Evolutionary conservation across 2,329 filamentous ascomycete species (phyloP).

Genomic region (Exophiala spinifera): DNA sequence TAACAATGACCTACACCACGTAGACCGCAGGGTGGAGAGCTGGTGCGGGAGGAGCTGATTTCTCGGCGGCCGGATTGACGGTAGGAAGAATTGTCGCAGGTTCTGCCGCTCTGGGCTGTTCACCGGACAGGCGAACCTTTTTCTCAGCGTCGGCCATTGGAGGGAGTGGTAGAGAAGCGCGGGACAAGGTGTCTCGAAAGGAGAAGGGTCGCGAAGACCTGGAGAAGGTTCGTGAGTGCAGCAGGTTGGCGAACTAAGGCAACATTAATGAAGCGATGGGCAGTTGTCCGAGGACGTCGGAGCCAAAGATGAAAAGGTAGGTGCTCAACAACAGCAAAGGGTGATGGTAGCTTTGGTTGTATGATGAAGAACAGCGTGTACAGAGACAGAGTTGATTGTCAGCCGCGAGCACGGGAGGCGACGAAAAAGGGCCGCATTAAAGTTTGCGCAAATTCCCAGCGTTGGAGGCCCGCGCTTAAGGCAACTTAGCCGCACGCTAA

Average conservation of each 20-base stretch:
- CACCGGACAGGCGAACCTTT: slow-evolving; percentile 80
- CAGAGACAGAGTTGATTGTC: neutral
- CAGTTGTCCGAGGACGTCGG: neutral
- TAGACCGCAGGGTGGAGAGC: slow-evolving; percentile 80
- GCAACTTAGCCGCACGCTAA: neutral
- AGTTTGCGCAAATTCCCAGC: neutral
- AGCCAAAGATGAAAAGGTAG: neutral
- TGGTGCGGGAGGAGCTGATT: slow-evolving; percentile 61
- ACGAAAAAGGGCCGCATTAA: neutral
- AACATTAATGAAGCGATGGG: slow-evolving; percentile 11
- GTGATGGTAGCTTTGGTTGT: neutral
- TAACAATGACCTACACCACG: slow-evolving; percentile 55
- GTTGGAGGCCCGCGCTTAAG: neutral
- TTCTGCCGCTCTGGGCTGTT: slow-evolving; percentile 57
- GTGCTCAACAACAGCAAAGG: neutral
- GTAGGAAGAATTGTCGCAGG: slow-evolving; percentile 63
- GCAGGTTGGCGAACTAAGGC: slow-evolving; percentile 17
- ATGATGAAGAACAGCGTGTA: neutral
- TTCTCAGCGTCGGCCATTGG: slow-evolving; percentile 67
- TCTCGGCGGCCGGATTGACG: slow-evolving; percentile 71
- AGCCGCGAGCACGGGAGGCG: neutral
- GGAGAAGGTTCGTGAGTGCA: slow-evolving; percentile 25
- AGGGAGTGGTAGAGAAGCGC: slow-evolving; percentile 36
- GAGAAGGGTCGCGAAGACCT: slow-evolving; percentile 47
- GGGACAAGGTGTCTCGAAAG: slow-evolving; percentile 45